Base-by-base conservation (phyloP, 148 eudicot genomes). In the Chenopodium berlandieri region DNA sequence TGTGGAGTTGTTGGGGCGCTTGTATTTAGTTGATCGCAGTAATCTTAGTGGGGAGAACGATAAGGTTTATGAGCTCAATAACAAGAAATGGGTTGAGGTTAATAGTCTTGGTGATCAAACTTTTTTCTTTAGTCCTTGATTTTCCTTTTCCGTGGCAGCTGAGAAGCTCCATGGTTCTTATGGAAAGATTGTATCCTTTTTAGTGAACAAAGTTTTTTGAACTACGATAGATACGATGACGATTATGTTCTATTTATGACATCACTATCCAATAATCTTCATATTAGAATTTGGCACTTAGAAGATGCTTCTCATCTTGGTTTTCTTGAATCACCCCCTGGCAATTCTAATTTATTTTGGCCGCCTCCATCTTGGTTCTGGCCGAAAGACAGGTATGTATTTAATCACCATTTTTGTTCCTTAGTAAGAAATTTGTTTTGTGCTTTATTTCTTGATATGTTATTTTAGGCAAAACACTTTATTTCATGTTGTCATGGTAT, bases 301-400 rank as follows among this genome's bases (percentile, higher is more conserved):
- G 80, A 62, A 11, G 65, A 62, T 22, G 71, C 70, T 46, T 50
- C 31, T 71, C 6, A 12, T 58, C 16, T 71, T 31, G 62, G 30
- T 31, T 32, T 58, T 3, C 47, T 71, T 27, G 80, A 30, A 20
- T 70, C 75, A 9, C 20, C 19, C 60, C 75, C 71, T 69, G 69
- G 25, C 27, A 60, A 70, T 60, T 54, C 48, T 4, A 54, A 77
- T 12, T 10, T 46, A 12, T 60, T 71, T 0, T 76, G 84, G 84
- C 84, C 80, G 7, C 84, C 76, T 11, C 84, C 80, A 40, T 0
- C 71, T 56, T 82, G 84, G 80, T 6, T 82, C 46, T 82, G 84
- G 84, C 62, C 37, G 25, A n/a, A 58, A 66, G 40, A 44, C 71
- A 44, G 32, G 84, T 82, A 56, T 70, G 52, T 70, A 1, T 69